Evolutionary conservation across 257 asterid species (phyloP).

Genomic region (Verbascum thapsus): DNA sequence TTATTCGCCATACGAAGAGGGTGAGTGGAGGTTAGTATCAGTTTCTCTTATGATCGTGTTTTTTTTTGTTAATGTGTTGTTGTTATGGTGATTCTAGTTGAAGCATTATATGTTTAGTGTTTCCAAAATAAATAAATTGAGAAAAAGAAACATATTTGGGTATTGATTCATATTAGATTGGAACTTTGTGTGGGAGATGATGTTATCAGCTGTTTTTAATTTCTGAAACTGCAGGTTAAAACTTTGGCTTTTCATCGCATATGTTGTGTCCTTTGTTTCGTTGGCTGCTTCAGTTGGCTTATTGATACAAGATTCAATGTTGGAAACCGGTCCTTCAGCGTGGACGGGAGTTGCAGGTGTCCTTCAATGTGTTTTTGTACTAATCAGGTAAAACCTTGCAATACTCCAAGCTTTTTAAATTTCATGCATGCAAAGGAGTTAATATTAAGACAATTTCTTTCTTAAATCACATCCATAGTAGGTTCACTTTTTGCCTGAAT

Average conservation of each 20-base stretch:
- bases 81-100: neutral
- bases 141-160: neutral
- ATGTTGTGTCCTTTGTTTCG: conserved; percentile 90
- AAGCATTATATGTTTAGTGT: neutral
- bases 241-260: conserved; percentile 97
- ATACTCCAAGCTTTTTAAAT: neutral
- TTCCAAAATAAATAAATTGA: neutral
- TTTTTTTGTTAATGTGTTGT: conserved; percentile 4
- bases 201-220: conserved; percentile 6
- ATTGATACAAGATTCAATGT: conserved; percentile 84
- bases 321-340: conserved; percentile 75
- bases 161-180: neutral
- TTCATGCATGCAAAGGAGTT: too few relatives aligned
- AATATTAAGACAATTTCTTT: too few relatives aligned
- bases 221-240: conserved; percentile 66
- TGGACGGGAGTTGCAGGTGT: conserved; percentile 99
- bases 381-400: conserved; percentile 59
- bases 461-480: too few relatives aligned
- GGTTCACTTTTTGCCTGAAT: too few relatives aligned
- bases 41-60: neutral
- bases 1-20: conserved; percentile 94
- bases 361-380: conserved; percentile 81
- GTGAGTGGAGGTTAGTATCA: conserved; percentile 82
- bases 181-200: neutral
- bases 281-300: conserved; percentile 99